Evolutionary conservation across 1,284 basidiomycete species (phyloP), one percentile per base, ranked within the genome.

Genomic region (Sanghuangporus weigelae): DNA sequence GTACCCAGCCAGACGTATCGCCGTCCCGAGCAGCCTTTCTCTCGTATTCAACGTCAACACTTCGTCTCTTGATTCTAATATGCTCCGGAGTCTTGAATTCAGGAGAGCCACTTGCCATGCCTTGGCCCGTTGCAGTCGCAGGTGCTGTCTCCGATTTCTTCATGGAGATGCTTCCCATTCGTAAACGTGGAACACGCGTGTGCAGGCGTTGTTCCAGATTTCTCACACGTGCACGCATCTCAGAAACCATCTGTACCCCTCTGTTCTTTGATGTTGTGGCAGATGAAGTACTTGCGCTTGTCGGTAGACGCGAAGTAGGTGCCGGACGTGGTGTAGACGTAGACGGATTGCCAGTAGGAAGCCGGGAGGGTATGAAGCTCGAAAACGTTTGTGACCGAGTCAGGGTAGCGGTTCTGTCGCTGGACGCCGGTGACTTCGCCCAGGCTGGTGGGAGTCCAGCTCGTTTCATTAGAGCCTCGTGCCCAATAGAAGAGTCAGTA

Each of bases 201-300:
- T 92, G 90, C 59, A 93, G 89, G 75, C 89, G 90, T 75, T 91
- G 89, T 70, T 93, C 89, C 54, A 93, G 75, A 68, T 87, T 89
- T 70, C 79, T 85, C 44, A 93, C 90, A 59, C 88, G 82, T 57
- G 89, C 90, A 60, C 91, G 84, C 88, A 93, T 91, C 71, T 93
- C 92, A 35, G 89, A 89, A 2, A 93, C 90, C 92, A 93, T 93
- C 70, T 93, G 90, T 10, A 92, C 90, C 36, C 90, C 90, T 73
- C 85, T 89, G 71, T 82, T 91, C 76, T 80, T 89, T 8, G 89
- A 81, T 10, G 81, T 73, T 7, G 80, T 79, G 63, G 73, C 67
- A n/a, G 74, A 57, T 60, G 68, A 63, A 59, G 59, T 67, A 39
- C 53, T 44, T 14, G 60, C 48, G 12, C 53, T 55, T 11, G 65